Base-by-base conservation (phyloP, 1,284 basidiomycete species). In the Amylostereum chailletii region DNA sequence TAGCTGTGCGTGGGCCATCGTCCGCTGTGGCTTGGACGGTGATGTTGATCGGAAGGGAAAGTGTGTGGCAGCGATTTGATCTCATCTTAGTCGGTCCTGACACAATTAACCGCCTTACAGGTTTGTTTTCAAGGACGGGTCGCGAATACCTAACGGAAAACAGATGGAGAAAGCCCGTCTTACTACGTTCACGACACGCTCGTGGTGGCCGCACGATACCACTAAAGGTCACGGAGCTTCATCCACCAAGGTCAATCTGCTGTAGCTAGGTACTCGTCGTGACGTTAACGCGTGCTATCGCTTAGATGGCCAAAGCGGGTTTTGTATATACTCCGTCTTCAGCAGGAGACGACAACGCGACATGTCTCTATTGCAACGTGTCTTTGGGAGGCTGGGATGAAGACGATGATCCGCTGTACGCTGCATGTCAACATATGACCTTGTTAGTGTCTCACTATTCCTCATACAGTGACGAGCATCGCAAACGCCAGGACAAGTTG, bases 241-340 rank as follows among this genome's bases (percentile, higher is more conserved):
- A 26, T 85, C 86, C 3, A 75, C 75, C 58, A 84, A 81, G 66
- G 90, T 87, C 53, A 44, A 69, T 61, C 8, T 40, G 46, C 40
- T 3, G 45, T 32, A 34, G 27, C 41, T 32, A 42, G 27, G 36
- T 29, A 27, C 32, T 45, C 6, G 44, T 41, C 5, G 45, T 42
- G 48, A 50, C 19, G 47, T 33, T 50, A 38, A 44, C 57, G 31
- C 54, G 39, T 42, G 1, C n/a, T 50, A 37, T 45, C 47, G 30
- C 4, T 10, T 48, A 93, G 90, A 83, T 94, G 75, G 86, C 90
- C 0, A 77, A 78, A 55, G 89, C 89, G 1, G 90, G 90, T 3
- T 93, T 93, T 58, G 75, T 89, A 0, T 90, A 76, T 58, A 81
- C 79, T 1, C 86, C 89, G 0, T 73, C 77, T 52, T 62, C 69